Evolutionary conservation across 2,329 filamentous ascomycete species (phyloP), one percentile per base, ranked within the genome.

Genomic region (Periglandula ipomoeae): DNA sequence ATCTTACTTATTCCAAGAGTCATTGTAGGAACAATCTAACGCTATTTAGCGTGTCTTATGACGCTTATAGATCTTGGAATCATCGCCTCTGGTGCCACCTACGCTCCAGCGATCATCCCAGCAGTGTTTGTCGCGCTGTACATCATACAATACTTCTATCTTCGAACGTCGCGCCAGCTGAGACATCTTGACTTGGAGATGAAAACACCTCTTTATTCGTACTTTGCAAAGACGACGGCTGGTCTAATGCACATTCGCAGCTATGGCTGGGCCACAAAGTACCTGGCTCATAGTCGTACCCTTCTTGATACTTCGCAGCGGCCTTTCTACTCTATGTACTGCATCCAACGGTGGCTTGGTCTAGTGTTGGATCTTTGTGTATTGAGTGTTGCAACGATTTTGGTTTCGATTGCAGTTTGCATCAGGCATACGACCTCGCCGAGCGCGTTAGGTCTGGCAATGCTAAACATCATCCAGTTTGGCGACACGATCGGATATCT

Each of bases 331-430:
- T 59, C 75, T 9, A n/a, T n/a, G n/a, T n/a, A n/a, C n/a, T n/a
- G n/a, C 19, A 69, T 76, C 10, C 73, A 76, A 52, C 62, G 68
- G 20, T 78, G 73, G 72, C 60, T 77, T 1, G 67, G 62, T 0
- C 57, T 77, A 4, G 70, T 73, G 2, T 57, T 78, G 6, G 71
- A 76, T 50, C 56, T 78, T 3, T 39, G 58, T 5, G 70, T 76
- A 0, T 68, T 72, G 1, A 67, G 57, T 2, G 63, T 78, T 24
- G 72, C 71, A 1, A 65, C 71, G 1, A 53, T 74, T 3, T 56
- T 78, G 5, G 69, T 77, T 13, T 59, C 45, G 24, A 56, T 75
- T 2, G 69, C 72, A 2, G 7, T 37, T 13, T 37, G 34, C 34
- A 37, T 37, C 17, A 37, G 34, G n/a, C 15, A 37, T 13, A 66